These are phyloP conservation scores for Bruguiera sexangula DNA, from an alignment of 345 rosid genomes.

Conservation along the genomic window DNA sequence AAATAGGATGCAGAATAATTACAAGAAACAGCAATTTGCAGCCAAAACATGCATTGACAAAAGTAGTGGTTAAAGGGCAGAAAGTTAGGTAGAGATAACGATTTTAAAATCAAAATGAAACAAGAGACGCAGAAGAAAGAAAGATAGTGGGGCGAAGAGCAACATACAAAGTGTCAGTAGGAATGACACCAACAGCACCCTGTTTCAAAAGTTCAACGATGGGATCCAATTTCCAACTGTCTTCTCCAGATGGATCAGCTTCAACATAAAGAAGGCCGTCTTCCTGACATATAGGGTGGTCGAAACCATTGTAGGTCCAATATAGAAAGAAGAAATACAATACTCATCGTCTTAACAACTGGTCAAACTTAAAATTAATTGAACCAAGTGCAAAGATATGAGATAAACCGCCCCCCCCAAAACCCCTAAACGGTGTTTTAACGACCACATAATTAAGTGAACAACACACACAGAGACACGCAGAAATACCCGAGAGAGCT, in stretches of 20 bases:
- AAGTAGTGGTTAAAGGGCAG: neutral
- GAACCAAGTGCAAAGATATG: no score
- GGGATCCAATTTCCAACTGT: conserved; percentile 67
- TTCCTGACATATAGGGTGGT: conserved; percentile 34
- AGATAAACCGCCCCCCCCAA: no score
- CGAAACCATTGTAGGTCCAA: neutral
- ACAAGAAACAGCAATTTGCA: neutral
- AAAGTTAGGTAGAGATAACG: neutral
- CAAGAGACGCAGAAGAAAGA: neutral
- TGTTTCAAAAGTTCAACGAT: conserved; percentile 60
- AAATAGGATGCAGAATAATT: neutral
- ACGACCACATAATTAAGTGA: no score
- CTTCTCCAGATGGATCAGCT: conserved; percentile 66
- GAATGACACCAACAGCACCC: conserved; percentile 95
- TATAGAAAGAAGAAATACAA: neutral
- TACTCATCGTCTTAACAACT: no score
- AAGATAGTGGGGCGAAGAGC: neutral
- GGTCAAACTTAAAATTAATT: no score
- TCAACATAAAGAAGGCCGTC: conserved; percentile 60
- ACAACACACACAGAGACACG: no score
- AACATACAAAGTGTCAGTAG: conserved; percentile 79
- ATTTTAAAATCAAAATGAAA: neutral
- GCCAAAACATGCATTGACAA: neutral
- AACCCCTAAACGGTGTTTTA: no score
- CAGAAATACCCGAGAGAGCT: no score